These are phyloP conservation scores for Gloeophyllum trabeum DNA, from an alignment of 768 basidiomycete species.

Conservation along the genomic window DNA sequence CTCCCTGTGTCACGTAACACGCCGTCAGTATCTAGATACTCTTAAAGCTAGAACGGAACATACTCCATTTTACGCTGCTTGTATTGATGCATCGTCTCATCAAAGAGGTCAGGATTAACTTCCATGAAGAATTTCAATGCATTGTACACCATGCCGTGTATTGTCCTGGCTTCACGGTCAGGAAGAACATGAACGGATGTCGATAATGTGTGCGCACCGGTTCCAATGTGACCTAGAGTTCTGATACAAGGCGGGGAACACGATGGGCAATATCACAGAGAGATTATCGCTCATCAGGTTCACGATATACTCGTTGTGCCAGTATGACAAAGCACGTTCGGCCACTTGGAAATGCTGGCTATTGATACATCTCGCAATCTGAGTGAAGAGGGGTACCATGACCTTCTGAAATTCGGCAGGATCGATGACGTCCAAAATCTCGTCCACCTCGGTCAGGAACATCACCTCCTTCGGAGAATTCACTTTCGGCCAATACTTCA, in stretches of 20 bases:
- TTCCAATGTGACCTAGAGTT: conserved; percentile 99
- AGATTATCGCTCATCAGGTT: conserved; percentile 99
- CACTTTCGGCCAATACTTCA: conserved; percentile 98
- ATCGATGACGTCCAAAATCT: conserved; percentile 96
- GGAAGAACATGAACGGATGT: conserved; percentile 4
- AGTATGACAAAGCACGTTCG: conserved; percentile 91
- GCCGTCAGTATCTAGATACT: background rate
- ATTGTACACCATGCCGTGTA: conserved; percentile 99
- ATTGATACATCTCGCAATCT: conserved; percentile 94
- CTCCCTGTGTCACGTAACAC: conserved; percentile 44
- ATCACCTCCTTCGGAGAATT: conserved; percentile 99
- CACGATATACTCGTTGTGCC: conserved; percentile 99
- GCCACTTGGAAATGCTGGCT: conserved; percentile 99
- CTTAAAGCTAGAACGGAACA: conserved; percentile 19
- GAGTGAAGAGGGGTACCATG: conserved; percentile 84
- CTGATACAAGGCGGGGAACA: conserved; percentile 91
- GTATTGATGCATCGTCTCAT: conserved; percentile 87
- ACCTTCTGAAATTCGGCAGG: conserved; percentile 95
- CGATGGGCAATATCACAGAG: conserved; percentile 79
- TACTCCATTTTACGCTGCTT: conserved; percentile 81
- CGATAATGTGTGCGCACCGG: conserved; percentile 43
- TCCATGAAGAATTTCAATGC: conserved; percentile 99
- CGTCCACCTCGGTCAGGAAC: conserved; percentile 99
- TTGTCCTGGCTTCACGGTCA: conserved; percentile 52
- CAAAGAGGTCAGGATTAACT: conserved; percentile 93